Evolutionary conservation across 352 stramenopile genomes (phyloP).

Genomic region (Phytophthora brassicae): DNA sequence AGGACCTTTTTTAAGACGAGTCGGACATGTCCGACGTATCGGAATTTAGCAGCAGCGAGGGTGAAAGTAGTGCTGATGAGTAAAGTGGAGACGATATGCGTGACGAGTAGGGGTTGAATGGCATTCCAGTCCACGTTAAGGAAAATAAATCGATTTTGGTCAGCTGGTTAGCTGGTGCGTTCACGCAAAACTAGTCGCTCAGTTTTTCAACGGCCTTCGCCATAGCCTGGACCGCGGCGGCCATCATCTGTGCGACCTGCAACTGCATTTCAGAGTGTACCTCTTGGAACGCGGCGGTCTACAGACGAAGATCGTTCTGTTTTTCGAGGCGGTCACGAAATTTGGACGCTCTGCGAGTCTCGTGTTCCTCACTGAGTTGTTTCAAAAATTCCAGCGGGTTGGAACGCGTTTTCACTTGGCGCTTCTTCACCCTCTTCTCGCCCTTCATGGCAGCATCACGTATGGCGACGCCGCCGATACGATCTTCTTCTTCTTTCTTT

Average conservation of each 20-base stretch:
- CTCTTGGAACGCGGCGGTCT: background rate
- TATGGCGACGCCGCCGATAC: background rate
- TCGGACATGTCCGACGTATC: background rate
- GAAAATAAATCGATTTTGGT: constrained; percentile 11
- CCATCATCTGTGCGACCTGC: background rate
- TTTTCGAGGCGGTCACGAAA: background rate
- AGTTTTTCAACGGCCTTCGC: background rate
- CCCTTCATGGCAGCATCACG: background rate
- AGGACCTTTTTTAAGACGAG: background rate
- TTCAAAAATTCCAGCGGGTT: background rate
- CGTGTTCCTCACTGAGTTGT: background rate
- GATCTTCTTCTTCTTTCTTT: background rate
- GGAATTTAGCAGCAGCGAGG: background rate
- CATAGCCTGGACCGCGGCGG: background rate
- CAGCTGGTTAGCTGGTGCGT: background rate
- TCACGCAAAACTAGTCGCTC: background rate
- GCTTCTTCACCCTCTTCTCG: background rate
- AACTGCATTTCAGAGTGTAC: background rate
- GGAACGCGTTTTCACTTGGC: background rate
- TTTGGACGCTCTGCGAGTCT: background rate
- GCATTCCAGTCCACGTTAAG: too few species aligned
- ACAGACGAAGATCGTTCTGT: background rate
- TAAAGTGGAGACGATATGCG: too few species aligned
- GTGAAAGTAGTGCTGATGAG: too few species aligned
- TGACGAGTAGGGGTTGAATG: too few species aligned